phyloP scores from a whole-genome alignment of 2,329 filamentous ascomycete genomes.

The Lasiodiplodia gonubiensis region DNA sequence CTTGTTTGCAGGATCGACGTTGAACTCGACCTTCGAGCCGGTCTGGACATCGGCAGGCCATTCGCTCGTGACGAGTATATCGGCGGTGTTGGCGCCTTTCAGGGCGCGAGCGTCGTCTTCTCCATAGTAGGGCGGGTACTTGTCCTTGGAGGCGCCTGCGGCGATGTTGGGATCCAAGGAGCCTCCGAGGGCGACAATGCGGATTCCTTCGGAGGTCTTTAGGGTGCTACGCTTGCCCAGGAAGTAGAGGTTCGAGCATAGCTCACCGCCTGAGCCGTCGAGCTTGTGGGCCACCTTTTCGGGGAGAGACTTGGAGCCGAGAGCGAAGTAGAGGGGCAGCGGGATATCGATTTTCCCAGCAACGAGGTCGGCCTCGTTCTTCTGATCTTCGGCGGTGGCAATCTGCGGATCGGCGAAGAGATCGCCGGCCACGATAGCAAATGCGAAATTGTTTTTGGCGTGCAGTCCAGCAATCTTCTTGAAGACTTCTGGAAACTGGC shows the following conservation, averaged over 20 bases:
- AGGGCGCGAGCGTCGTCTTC: slow-evolving; percentile 77
- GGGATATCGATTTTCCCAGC: slow-evolving; percentile 75
- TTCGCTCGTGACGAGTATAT: slow-evolving; percentile 84
- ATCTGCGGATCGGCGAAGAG: slow-evolving; percentile 68
- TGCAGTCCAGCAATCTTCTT: slow-evolving; percentile 81
- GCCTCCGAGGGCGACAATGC: slow-evolving; percentile 86
- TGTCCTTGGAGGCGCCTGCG: slow-evolving; percentile 70
- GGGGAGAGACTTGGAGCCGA: slow-evolving; percentile 77
- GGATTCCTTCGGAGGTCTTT: slow-evolving; percentile 87
- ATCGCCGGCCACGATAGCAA: slow-evolving; percentile 84
- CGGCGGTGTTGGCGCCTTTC: slow-evolving; percentile 75
- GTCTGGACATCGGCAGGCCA: slow-evolving; percentile 80
- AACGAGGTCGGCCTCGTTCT: slow-evolving; percentile 64
- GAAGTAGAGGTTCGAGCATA: slow-evolving; percentile 91
- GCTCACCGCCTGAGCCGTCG: slow-evolving; percentile 68
- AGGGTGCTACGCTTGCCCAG: slow-evolving; percentile 85
- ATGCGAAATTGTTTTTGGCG: slow-evolving; percentile 83
- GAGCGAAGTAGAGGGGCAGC: slow-evolving; percentile 87
- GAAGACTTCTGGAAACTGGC: slow-evolving; percentile 76
- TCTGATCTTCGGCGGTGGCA: slow-evolving; percentile 59
- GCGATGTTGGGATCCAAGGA: slow-evolving; percentile 66
- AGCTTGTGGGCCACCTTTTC: slow-evolving; percentile 73
- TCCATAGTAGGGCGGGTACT: slow-evolving; percentile 78
- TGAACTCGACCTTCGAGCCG: slow-evolving; percentile 69
- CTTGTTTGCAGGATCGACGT: slow-evolving; percentile 52